Evolutionary conservation across 257 asterid genomes (phyloP), one percentile per base, ranked within the genome.

Genomic region (Cordia subcordata): DNA sequence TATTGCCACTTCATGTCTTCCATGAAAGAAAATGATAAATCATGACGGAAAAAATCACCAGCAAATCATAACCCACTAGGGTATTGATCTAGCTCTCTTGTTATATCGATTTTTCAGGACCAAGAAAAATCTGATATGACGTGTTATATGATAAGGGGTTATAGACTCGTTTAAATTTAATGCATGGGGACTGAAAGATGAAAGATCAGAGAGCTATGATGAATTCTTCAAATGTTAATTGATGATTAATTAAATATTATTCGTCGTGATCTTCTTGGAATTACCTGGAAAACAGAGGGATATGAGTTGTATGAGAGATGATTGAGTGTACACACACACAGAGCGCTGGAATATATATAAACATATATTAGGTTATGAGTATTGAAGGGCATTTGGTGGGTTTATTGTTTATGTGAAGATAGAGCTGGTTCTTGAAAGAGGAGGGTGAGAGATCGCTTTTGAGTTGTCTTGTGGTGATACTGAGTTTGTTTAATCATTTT

Each of bases 381-480:
- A n/a, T n/a, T n/a, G n/a, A n/a, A 21, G 37, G 51, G 58, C 66
- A 8, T 22, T 5, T 57, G 64, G 67, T 68, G 66, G 69, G 44
- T 66, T 68, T 49, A 62, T 49, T 39, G 51, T n/a, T n/a, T n/a
- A n/a, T 44, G 13, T 37, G 67, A 49, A 54, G 65, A 11, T 42
- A 3, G 10, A 42, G 4, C 47, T 42, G 47, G 12, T 11, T 3
- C 47, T 11, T 42, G 4, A 10, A 42, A 42, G 10, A 42, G n/a
- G n/a, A n/a, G n/a, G n/a, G 47, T 10, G 10, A 42, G 47, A 42
- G 15, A 42, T n/a, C 37, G 64, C 79, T 82, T 85, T 72, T 80
- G 87, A 83, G 85, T 71, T 81, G 86, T 75, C 72, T 64, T 75
- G 65, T 53, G 80, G 78, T 62, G 81, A 59, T 73, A 68, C 73